phyloP scores from a whole-genome alignment of 2,329 filamentous ascomycete species.

The Colletotrichum falcatum region DNA sequence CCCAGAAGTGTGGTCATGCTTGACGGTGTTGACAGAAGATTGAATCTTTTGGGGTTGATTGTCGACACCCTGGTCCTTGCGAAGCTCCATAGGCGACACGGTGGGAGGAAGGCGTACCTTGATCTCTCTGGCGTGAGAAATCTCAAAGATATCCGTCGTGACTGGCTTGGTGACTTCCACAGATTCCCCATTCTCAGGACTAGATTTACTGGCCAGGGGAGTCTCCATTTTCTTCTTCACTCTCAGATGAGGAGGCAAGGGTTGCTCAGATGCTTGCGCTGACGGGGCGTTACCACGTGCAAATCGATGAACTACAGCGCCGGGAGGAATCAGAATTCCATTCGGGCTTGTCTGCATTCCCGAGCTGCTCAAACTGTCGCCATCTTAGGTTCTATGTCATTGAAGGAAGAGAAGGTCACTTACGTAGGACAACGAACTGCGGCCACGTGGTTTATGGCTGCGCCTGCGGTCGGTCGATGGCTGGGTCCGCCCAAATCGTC shows the following conservation, averaged over 20 bases:
- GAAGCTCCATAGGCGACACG: neutral
- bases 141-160: too few relatives aligned
- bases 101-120: neutral
- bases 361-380: neutral
- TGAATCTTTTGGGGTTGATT: neutral
- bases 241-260: conserved; percentile 23
- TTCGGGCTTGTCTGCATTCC: conserved; percentile 26
- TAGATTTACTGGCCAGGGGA: neutral
- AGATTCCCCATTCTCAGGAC: neutral
- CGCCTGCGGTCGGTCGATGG: conserved; percentile 5
- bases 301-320: conserved; percentile 9
- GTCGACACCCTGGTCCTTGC: neutral
- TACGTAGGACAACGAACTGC: conserved; percentile 7
- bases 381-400: neutral
- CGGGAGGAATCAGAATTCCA: conserved; percentile 22
- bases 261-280: neutral
- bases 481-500: conserved; percentile 42
- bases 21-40: neutral
- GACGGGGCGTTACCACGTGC: neutral
- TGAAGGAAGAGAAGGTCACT: neutral
- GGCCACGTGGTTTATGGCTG: neutral
- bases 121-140: neutral
- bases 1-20: neutral
- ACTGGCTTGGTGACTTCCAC: neutral
- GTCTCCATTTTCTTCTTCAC: conserved; percentile 1